Evolutionary conservation across 2,329 filamentous ascomycete species (phyloP).

Genomic region (Pyrenochaeta sp.): DNA sequence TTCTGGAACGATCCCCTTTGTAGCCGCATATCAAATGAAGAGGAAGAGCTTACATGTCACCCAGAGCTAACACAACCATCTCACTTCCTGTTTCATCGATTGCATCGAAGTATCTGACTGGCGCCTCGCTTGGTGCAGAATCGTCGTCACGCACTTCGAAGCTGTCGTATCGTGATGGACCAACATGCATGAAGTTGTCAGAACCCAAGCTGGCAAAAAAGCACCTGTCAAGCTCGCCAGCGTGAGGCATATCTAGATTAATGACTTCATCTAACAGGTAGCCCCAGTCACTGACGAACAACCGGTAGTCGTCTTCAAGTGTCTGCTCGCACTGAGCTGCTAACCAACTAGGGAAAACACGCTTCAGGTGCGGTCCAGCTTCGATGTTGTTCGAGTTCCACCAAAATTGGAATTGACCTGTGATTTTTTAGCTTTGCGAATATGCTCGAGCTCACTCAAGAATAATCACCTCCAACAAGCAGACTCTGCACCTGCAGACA

Average conservation of each 20-base stretch:
- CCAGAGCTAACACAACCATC: not conserved
- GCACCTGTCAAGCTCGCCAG: conserved; percentile 3
- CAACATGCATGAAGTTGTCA: conserved; percentile 3
- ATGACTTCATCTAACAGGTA: conserved; percentile 1
- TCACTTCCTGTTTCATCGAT: conserved; percentile 1
- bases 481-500: conserved; percentile 5
- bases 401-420: conserved; percentile 4
- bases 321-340: conserved; percentile 1
- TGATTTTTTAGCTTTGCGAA: not conserved
- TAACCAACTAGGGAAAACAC: conserved; percentile 2
- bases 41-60: not conserved
- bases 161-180: conserved; percentile 2
- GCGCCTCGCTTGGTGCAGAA: too few relatives aligned
- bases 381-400: conserved; percentile 1
- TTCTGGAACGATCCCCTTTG: too few relatives aligned
- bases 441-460: not conserved
- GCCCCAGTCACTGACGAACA: conserved; percentile 2
- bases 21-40: too few relatives aligned
- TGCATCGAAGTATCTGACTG: conserved; percentile 1
- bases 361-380: conserved; percentile 3
- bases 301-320: conserved; percentile 3
- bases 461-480: conserved; percentile 4
- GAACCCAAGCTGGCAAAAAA: not conserved
- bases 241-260: not conserved
- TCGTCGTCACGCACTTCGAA: not conserved